Conservation (phyloP, 148 eudicot genomes). For the Hydrangea macrophylla region DNA sequence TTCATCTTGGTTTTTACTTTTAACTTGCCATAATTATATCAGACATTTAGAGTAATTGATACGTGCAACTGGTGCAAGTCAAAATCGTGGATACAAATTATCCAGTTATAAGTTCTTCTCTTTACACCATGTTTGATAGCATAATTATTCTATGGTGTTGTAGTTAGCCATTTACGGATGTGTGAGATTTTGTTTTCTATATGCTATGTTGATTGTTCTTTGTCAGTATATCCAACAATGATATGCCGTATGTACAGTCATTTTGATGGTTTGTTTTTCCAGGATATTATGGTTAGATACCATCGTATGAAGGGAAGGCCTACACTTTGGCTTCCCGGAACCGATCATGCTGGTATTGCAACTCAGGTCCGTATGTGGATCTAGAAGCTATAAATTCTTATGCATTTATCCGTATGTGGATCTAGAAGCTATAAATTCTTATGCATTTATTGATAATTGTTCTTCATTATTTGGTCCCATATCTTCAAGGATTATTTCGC, state of each 20-base stretch:
- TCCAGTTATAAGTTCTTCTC: background rate
- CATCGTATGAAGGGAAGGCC: conserved; percentile 97
- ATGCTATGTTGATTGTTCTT: background rate
- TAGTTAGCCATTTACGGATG: background rate
- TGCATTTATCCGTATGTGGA: conserved; percentile 36
- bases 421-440: background rate
- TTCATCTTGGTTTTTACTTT: background rate
- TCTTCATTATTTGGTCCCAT: background rate
- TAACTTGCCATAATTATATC: background rate
- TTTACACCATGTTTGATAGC: background rate
- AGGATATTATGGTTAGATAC: conserved; percentile 98
- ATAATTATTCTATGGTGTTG: background rate
- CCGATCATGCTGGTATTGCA: conserved; percentile 99
- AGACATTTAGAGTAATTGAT: background rate
- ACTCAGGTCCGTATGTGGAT: conserved; percentile 72
- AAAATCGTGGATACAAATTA: background rate
- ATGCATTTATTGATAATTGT: background rate
- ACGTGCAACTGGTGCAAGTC: background rate
- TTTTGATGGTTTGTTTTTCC: conserved; percentile 14
- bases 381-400: background rate
- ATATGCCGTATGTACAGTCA: background rate
- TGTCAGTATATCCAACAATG: background rate
- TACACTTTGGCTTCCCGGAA: conserved; percentile 98
- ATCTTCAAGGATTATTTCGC: background rate
- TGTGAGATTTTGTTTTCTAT: background rate